These are phyloP conservation scores for Zea mays DNA, from an alignment of 176 grass and related monocot genomes.

Conservation along the genomic window DNA sequence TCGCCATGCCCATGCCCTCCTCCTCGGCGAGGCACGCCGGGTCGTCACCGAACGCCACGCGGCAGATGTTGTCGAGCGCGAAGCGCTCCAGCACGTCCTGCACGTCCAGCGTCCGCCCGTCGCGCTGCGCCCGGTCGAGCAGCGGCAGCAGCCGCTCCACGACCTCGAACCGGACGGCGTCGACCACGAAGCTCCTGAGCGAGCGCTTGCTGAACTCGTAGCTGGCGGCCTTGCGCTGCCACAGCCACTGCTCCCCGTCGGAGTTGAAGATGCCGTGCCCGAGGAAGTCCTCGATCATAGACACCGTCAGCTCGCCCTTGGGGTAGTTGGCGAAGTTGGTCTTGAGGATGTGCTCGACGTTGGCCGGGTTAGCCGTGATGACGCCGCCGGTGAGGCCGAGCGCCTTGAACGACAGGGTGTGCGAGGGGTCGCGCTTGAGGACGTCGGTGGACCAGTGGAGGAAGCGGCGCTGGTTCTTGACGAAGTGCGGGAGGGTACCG, in stretches of 20 bases:
- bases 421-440: slow-evolving; percentile 22
- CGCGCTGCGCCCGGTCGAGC: not conserved
- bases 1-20: not conserved
- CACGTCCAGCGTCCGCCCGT: slow-evolving; percentile 33
- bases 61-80: slow-evolving; percentile 65
- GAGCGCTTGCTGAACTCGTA: slow-evolving; percentile 49
- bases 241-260: slow-evolving; percentile 62
- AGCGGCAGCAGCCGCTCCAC: slow-evolving; percentile 48
- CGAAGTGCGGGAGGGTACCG: slow-evolving; percentile 41
- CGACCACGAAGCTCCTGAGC: slow-evolving; percentile 34
- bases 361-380: slow-evolving; percentile 63
- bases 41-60: slow-evolving; percentile 56
- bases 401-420: slow-evolving; percentile 50
- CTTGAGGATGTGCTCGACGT: slow-evolving; percentile 70
- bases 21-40: slow-evolving; percentile 30
- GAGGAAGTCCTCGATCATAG: slow-evolving; percentile 62
- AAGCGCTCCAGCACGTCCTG: slow-evolving; percentile 66
- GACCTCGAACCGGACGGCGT: slow-evolving; percentile 34
- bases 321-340: slow-evolving; percentile 75
- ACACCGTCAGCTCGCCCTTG: slow-evolving; percentile 61
- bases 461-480: slow-evolving; percentile 55
- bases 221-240: slow-evolving; percentile 63
- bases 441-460: slow-evolving; percentile 56
- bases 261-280: slow-evolving; percentile 76
- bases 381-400: slow-evolving; percentile 41